Conservation (phyloP, 129 eudicot species). For the Sambucus nigra region DNA sequence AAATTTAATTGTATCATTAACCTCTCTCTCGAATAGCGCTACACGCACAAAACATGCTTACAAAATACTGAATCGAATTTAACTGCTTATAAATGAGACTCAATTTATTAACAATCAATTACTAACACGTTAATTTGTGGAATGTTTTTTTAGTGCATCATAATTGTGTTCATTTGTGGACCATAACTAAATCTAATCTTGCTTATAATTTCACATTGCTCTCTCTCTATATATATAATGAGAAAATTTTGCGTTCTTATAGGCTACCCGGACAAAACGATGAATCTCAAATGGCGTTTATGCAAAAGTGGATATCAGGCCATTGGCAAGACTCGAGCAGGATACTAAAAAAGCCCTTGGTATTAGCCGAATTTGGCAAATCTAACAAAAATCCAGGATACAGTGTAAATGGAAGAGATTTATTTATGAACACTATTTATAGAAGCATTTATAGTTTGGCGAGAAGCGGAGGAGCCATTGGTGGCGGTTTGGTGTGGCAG, state of each 20-base stretch:
- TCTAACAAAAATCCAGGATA: conserved; percentile 56
- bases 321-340: conserved; percentile 73
- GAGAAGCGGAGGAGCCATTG: conserved; percentile 74
- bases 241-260: neutral
- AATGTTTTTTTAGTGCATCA: neutral
- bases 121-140: too few relatives aligned
- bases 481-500: conserved; percentile 89
- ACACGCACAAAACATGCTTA: too few relatives aligned
- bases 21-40: too few relatives aligned
- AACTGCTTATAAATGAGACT: too few relatives aligned
- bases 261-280: conserved; percentile 67
- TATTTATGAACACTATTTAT: conserved; percentile 48
- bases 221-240: neutral
- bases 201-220: too few relatives aligned
- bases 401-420: conserved; percentile 53
- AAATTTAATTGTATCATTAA: too few relatives aligned
- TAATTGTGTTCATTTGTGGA: too few relatives aligned
- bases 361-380: conserved; percentile 80
- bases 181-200: too few relatives aligned
- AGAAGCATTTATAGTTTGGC: conserved; percentile 63
- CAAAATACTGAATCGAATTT: too few relatives aligned
- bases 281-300: conserved; percentile 46
- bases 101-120: too few relatives aligned
- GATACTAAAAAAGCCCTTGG: conserved; percentile 51
- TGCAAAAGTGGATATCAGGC: conserved; percentile 55